Base-by-base conservation (phyloP, 805 yeast genomes). In the Candida chilensis region DNA sequence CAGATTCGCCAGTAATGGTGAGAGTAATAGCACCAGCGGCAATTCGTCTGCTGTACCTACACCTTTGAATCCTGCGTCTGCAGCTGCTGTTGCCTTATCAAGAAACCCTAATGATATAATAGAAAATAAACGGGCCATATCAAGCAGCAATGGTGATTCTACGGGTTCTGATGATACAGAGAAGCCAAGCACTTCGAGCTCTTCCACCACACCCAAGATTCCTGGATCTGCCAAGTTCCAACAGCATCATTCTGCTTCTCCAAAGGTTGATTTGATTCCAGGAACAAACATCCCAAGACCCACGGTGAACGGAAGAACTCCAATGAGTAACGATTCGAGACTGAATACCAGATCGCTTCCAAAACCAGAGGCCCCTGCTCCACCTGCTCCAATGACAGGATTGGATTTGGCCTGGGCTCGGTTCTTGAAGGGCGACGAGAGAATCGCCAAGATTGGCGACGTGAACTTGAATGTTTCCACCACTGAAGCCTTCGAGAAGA, bases 201-300 rank as follows among this genome's bases (percentile, higher is more conserved):
- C 13, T 26, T 28, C 24, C 28, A 32, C n/a, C 11, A 19, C 28
- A 16, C 37, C 38, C 21, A 27, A 34, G 19, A 25, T 33, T 13
- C 34, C 48, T 14, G 32, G 40, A 9, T 48, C 60, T 14, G 17
- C 37, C 3, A 12, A 20, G 22, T n/a, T 20, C 22, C 10, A n/a
- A 10, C 11, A 20, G n/a, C 10, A 20, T 10, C 22, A 10, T 10
- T n/a, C n/a, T 10, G 9, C 31, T 6, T 19, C 33, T 9, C 16
- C 24, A 1, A 17, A 16, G 17, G 13, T 30, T 3, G 74, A 68
- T 19, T 58, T 64, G 31, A 72, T 72, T 31, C 78, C 79, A 0
- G 79, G 79, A 3, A 72, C 79, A 1, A 72, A 71, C 37, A 72
- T 73, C 26, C 60, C 71, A 31, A 47, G 79, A 31, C 78, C 78